Conservation (phyloP, 768 basidiomycete genomes). For the Termitomyces sp. region DNA sequence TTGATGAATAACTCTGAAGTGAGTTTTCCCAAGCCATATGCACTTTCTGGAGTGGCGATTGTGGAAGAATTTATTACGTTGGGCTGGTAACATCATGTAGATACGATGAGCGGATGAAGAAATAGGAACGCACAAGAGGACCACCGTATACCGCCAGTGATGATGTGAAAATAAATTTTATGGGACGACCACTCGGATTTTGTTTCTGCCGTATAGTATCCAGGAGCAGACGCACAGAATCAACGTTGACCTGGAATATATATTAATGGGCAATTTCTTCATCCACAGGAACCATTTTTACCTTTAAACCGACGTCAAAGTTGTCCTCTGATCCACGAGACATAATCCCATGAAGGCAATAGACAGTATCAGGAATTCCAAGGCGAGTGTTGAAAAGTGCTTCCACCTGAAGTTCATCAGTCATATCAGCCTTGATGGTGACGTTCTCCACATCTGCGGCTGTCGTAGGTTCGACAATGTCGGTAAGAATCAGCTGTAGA, state of each 20-base stretch:
- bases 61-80: constrained; percentile 40
- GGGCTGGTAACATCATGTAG: constrained; percentile 21
- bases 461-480: constrained; percentile 35
- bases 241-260: constrained; percentile 41
- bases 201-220: constrained; percentile 27
- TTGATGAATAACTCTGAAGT: constrained; percentile 50
- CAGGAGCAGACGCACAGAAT: constrained; percentile 43
- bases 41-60: constrained; percentile 47
- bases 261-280: background rate
- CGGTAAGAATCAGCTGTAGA: constrained; percentile 43
- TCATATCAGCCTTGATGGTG: constrained; percentile 35
- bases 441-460: constrained; percentile 24
- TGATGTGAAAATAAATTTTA: constrained; percentile 56
- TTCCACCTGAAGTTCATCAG: constrained; percentile 27
- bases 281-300: background rate
- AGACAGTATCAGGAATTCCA: constrained; percentile 37
- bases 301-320: constrained; percentile 50
- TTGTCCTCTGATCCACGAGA: constrained; percentile 55
- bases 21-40: constrained; percentile 54
- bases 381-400: constrained; percentile 30
- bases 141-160: constrained; percentile 58
- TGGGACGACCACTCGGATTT: constrained; percentile 15
- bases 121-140: constrained; percentile 28
- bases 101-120: background rate
- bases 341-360: constrained; percentile 56